Evolutionary conservation across 306 rosid species (phyloP), one percentile per base, ranked within the genome.

Genomic region (Quercus robur): DNA sequence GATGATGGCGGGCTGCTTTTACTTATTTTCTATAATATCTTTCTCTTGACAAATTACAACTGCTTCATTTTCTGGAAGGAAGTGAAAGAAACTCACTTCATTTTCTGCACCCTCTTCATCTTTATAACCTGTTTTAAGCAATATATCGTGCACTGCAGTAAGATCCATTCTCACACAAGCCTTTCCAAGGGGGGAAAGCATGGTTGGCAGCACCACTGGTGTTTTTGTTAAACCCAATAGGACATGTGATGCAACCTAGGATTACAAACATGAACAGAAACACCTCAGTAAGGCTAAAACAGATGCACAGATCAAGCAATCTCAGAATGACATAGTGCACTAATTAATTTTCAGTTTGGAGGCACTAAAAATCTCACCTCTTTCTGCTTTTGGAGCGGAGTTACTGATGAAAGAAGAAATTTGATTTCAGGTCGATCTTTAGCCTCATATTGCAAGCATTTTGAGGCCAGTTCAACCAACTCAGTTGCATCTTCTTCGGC

Each of bases 91-190:
- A 70, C 44, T 67, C 64, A 92, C 98, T 90, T 94, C 97, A 59
- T 89, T 94, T 82, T 94, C 99, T n/a, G 97, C 94, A 59, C 97
- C 98, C 83, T 92, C 97, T 76, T 94, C 98, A 11, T 94, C 98
- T 86, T 89, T 92, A 78, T 94, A 94, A 55, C 97, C 95, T 0
- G 91, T 91, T 92, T 92, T 92, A 73, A 92, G 87, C 87, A 94
- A 84, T 79, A 92, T 92, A 51, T 94, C 97, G 74, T 94, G 98
- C 70, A 91, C 89, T 11, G 97, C 88, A 46, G 97, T 86, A 59
- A 94, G 94, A 84, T 94, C 97, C 94, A 90, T 91, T 73, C 97
- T 82, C 15, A 89, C 97, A 77, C 92, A 94, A 26, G 98, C 98
- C 89, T 92, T 91, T 74, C 98, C 98, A 1, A 94, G 97, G 11